Percentiles rank a stretch among this genome's conserved stretches.
phyloP scores from a whole-genome alignment of 768 basidiomycete species.

The Mycena capillaripes region DNA sequence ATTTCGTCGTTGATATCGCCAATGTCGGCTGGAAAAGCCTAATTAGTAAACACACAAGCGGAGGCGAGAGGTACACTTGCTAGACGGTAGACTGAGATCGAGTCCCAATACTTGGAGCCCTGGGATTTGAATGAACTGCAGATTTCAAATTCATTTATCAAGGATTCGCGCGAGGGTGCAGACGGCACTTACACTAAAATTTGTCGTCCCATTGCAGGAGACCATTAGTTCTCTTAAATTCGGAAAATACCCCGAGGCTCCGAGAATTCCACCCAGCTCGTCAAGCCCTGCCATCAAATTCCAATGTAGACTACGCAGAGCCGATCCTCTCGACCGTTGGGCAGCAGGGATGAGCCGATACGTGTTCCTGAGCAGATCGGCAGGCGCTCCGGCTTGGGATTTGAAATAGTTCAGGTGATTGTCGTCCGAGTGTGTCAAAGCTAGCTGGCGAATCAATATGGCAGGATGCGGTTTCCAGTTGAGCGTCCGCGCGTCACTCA shows the following conservation, averaged over 20 bases:
- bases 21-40: neutral
- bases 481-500: neutral
- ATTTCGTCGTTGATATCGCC: neutral
- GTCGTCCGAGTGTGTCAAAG: neutral
- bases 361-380: neutral
- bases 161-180: too few relatives aligned
- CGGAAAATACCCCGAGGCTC: neutral
- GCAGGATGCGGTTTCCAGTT: slow-evolving; percentile 4
- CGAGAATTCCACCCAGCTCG: neutral
- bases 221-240: slow-evolving; percentile 6
- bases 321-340: neutral
- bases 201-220: neutral
- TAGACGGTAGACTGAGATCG: neutral
- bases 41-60: neutral
- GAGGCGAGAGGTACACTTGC: neutral
- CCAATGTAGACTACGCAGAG: slow-evolving; percentile 20
- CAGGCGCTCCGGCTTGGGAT: neutral
- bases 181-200: slow-evolving; percentile 5
- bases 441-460: neutral
- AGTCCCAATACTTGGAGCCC: slow-evolving; percentile 9
- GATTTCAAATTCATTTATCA: too few relatives aligned
- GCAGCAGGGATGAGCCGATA: neutral
- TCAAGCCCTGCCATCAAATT: slow-evolving; percentile 1
- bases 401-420: neutral
- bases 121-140: slow-evolving; percentile 12